Evolutionary conservation across 345 rosid genomes (phyloP).

Genomic region (Clarkia xantiana): DNA sequence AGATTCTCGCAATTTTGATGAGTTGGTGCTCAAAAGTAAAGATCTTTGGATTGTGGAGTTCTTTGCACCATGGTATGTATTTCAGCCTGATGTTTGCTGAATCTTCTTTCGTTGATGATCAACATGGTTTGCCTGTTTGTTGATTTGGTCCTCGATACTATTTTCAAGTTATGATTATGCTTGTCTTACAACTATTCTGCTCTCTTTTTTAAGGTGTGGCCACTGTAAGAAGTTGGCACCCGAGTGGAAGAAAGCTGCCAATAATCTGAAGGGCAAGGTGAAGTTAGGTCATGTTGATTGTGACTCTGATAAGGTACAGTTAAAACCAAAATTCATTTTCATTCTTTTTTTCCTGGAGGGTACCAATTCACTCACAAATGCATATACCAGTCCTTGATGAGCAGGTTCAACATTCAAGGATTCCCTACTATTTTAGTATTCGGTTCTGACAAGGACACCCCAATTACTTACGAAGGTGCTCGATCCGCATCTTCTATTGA

Average conservation of each 20-base stretch:
- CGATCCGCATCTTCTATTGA: constrained; percentile 83
- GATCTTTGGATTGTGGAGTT: constrained; percentile 94
- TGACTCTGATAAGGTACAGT: constrained; percentile 63
- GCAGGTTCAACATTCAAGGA: constrained; percentile 90
- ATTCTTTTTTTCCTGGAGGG: not conserved
- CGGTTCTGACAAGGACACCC: constrained; percentile 78
- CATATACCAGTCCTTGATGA: constrained; percentile 63
- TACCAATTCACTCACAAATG: too few species aligned
- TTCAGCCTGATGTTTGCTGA: not conserved
- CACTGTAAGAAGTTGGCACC: constrained; percentile 94
- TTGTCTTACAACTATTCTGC: constrained; percentile 1
- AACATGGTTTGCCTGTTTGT: not conserved
- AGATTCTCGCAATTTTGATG: constrained; percentile 70
- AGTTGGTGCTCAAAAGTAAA: constrained; percentile 74
- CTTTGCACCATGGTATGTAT: constrained; percentile 86
- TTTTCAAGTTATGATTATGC: constrained; percentile 2
- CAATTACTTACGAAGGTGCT: constrained; percentile 74
- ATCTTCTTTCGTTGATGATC: not conserved
- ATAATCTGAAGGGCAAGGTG: constrained; percentile 81
- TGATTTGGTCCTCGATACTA: not conserved
- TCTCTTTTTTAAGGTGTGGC: constrained; percentile 53
- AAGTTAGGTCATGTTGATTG: constrained; percentile 92
- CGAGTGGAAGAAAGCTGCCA: constrained; percentile 95
- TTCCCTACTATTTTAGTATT: constrained; percentile 91
- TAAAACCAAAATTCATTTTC: not conserved